Evolutionary conservation across 2,329 filamentous ascomycete genomes (phyloP).

Genomic region (Annulohypoxylon truncatum): DNA sequence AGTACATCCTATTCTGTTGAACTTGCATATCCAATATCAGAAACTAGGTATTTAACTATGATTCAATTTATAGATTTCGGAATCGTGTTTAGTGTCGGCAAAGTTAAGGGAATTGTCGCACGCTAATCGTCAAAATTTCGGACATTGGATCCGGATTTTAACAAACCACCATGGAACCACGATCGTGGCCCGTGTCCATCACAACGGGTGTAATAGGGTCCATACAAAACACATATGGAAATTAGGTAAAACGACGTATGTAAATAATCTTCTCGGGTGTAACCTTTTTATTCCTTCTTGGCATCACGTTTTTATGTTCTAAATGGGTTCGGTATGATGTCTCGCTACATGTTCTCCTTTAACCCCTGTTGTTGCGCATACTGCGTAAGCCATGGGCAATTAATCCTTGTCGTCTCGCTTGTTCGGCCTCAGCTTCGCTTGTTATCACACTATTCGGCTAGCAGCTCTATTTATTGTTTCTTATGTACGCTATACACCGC

Average conservation of each 20-base stretch:
- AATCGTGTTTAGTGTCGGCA: neutral
- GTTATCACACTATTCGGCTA: slow-evolving; percentile 12
- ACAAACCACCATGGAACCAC: neutral
- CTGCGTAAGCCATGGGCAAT: neutral
- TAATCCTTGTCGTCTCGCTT: slow-evolving; percentile 11
- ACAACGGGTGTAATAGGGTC: neutral
- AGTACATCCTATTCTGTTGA: slow-evolving; percentile 6
- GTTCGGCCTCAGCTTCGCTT: slow-evolving; percentile 8
- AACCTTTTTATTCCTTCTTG: neutral
- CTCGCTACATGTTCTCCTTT: neutral
- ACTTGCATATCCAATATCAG: neutral
- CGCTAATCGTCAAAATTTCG: neutral
- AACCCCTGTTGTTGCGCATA: neutral
- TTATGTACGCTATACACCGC: slow-evolving; percentile 4
- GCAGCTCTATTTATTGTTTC: slow-evolving; percentile 15
- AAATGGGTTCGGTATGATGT: slow-evolving; percentile 1
- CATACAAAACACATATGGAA: neutral
- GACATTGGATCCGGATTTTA: neutral
- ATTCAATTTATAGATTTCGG: neutral
- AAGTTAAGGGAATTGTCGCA: neutral
- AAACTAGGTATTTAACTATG: neutral
- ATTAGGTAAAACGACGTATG: neutral
- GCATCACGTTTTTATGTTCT: neutral
- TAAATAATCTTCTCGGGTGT: neutral
- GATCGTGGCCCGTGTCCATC: neutral